Base-by-base conservation (phyloP, 371 early-diverging fungal species). In the Parasitella parasitica region DNA sequence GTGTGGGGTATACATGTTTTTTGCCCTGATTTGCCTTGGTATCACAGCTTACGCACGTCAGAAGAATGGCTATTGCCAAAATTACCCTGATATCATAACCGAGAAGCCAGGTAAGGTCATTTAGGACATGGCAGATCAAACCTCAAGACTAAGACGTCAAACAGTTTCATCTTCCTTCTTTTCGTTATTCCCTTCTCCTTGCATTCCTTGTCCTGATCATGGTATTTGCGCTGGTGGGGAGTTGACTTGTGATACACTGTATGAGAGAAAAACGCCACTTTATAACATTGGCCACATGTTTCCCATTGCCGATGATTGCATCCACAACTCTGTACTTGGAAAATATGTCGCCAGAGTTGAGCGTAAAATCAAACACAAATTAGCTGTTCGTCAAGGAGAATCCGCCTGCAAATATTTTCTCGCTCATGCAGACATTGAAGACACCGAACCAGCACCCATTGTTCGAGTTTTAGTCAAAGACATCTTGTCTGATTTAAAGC, bases 141-240 rank as follows among this genome's bases (percentile, higher is more conserved):
- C 41, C 20, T n/a, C 20, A 41, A 20, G 9, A 8, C 46, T 24
- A 6, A 39, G 12, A 11, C 46, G 8, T 13, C 4, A 22, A 9
- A 36, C 37, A 36, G 39, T 13, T 27, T 26, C 36, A n/a, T 35
- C 34, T 26, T n/a, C 26, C 22, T 24, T 53, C 1, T 43, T 54
- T 2, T 69, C 64, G 11, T 13, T 55, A 4, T 30, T 59, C 13
- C 69, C 66, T 16, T 56, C 53, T 0, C 24, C 59, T 5, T 70
- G 70, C 26, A 70, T 70, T 26, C 70, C 70, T 9, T 70, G 70
- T 35, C 70, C 70, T 27, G 52, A 46, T 5, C 58, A 66, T 38
- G 70, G 66, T 43, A 37, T 52, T 2, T 70, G 70, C 22, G 38
- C 22, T n/a, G 30, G 43, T 12, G 66, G 66, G 0, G 62, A 62